Percentiles rank a stretch among this genome's conserved stretches.
Conservation (phyloP, 192 early-diverging fungal species). For the Dissophora globulifera region DNA sequence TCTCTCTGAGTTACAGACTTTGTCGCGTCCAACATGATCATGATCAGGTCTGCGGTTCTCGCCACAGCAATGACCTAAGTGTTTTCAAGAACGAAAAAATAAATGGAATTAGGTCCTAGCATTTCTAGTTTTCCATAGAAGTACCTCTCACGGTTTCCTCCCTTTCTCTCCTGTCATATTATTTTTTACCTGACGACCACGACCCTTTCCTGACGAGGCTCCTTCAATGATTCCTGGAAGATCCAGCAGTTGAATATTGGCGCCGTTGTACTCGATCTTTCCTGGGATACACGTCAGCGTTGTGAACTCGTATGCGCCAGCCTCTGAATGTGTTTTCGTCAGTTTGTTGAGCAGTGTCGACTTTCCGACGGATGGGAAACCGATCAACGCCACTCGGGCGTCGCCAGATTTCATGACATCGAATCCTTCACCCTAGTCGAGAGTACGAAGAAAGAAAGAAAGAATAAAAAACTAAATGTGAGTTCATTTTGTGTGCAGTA, state of each 20-base stretch:
- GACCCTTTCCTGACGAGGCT: slow-evolving; percentile 96
- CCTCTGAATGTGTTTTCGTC: slow-evolving; percentile 92
- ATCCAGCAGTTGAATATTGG: slow-evolving; percentile 97
- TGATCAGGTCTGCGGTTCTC: slow-evolving; percentile 93
- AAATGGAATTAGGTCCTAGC: too few species aligned
- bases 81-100: background rate
- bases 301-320: slow-evolving; percentile 94
- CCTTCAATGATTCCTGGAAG: slow-evolving; percentile 99
- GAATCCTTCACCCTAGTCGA: slow-evolving; percentile 85
- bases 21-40: slow-evolving; percentile 99
- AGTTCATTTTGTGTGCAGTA: too few species aligned
- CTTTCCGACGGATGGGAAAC: slow-evolving; percentile 99
- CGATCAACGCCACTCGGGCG: slow-evolving; percentile 93
- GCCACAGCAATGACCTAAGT: slow-evolving; percentile 85
- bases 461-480: too few species aligned
- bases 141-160: background rate
- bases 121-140: too few species aligned
- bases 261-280: slow-evolving; percentile 95
- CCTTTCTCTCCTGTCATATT: background rate
- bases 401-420: slow-evolving; percentile 98
- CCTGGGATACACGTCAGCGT: slow-evolving; percentile 96
- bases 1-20: slow-evolving; percentile 86
- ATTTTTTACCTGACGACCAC: slow-evolving; percentile 87
- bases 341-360: slow-evolving; percentile 94
- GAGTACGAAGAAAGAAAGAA: background rate